Conservation (phyloP, 176 grass and related monocot species). For the Triticum monococcum region DNA sequence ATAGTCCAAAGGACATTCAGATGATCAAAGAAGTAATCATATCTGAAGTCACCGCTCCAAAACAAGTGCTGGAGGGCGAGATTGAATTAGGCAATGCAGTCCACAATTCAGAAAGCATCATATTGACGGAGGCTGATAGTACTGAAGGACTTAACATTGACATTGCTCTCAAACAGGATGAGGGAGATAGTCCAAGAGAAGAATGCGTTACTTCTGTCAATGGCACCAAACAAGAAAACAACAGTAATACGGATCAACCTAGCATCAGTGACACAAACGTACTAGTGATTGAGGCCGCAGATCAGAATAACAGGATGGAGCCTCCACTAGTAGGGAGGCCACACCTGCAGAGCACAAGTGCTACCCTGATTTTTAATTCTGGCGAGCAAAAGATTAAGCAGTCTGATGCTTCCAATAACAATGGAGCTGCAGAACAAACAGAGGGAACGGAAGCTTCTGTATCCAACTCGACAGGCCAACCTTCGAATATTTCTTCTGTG, state of each 20-base stretch:
- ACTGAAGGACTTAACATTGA: background rate
- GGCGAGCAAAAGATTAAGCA: slow-evolving; percentile 10
- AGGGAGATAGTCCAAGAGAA: slow-evolving; percentile 11
- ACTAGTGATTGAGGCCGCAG: slow-evolving; percentile 5
- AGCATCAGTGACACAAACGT: background rate
- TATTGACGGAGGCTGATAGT: slow-evolving; percentile 5
- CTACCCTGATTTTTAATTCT: slow-evolving; percentile 17
- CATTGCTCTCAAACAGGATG: slow-evolving; percentile 18
- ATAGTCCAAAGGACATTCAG: slow-evolving; percentile 40
- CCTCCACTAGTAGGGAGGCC: slow-evolving; percentile 20
- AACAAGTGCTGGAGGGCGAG: slow-evolving; percentile 26
- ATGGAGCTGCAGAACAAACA: slow-evolving; percentile 2
- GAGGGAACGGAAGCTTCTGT: slow-evolving; percentile 16
- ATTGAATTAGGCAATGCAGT: slow-evolving; percentile 26
- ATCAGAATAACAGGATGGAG: slow-evolving; percentile 21
- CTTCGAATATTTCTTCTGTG: slow-evolving; percentile 24
- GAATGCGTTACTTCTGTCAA: slow-evolving; percentile 29
- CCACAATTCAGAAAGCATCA: slow-evolving; percentile 27
- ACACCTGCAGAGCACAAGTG: background rate
- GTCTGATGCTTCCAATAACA: slow-evolving; percentile 12
- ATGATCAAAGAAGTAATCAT: slow-evolving; percentile 59
- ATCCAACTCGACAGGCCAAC: slow-evolving; percentile 14
- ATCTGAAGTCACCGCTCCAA: slow-evolving; percentile 50
- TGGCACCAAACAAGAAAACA: slow-evolving; percentile 29
- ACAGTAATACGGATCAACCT: background rate